phyloP scores from a whole-genome alignment of 108 stramenopile species.

The Discostella stelligeroides region DNA sequence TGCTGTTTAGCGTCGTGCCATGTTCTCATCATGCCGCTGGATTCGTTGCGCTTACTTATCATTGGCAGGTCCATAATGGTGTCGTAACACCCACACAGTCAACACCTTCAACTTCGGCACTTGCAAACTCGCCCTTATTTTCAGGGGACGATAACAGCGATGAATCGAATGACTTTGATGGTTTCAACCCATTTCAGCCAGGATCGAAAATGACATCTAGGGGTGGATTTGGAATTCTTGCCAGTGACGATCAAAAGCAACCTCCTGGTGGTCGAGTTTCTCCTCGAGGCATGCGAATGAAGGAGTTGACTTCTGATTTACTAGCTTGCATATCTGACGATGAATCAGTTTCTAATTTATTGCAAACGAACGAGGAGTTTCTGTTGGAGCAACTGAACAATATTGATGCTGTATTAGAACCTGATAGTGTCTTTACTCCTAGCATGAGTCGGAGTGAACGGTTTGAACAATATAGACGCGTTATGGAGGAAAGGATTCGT shows the following conservation, averaged over 20 bases:
- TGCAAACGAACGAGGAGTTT: conserved; percentile 38
- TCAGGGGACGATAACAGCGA: conserved; percentile 7
- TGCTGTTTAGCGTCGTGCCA: too few species aligned
- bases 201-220: conserved; percentile 38
- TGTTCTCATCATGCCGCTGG: too few species aligned
- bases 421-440: conserved; percentile 33
- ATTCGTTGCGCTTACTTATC: too few species aligned
- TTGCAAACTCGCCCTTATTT: conserved; percentile 1
- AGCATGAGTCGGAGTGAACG: conserved; percentile 36
- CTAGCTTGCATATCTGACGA: conserved; percentile 23
- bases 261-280: conserved; percentile 38
- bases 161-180: conserved; percentile 22
- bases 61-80: too few species aligned
- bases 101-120: conserved; percentile 1
- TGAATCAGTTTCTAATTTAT: conserved; percentile 21
- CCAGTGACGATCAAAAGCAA: conserved; percentile 9
- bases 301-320: conserved; percentile 40
- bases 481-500: conserved; percentile 42
- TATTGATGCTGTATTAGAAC: conserved; percentile 39
- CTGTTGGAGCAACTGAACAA: conserved; percentile 49
- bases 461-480: conserved; percentile 28
- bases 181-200: conserved; percentile 46
- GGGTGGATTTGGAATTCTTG: conserved; percentile 25
- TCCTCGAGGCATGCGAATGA: conserved; percentile 48
- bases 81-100: too few species aligned